A percentile compares a stretch with the other conserved stretches of the same genome.
phyloP scores from a whole-genome alignment of 2,329 filamentous ascomycete species.

The Rutstroemia sp. region DNA sequence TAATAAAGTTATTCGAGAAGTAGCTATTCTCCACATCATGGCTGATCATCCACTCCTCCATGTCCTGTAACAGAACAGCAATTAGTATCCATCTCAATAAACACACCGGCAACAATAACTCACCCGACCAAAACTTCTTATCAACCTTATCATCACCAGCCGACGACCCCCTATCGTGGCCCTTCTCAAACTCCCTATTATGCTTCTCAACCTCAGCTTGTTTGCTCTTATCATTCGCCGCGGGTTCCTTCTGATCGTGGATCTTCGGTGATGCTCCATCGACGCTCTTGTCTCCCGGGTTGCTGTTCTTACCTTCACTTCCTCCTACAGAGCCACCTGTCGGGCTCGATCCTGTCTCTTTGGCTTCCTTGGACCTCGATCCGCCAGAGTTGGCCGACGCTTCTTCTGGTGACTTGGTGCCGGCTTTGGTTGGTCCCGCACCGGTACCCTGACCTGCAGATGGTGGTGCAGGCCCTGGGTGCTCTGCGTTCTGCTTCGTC shows the following conservation, averaged over 20 bases:
- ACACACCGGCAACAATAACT: background rate
- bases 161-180: conserved; percentile 39
- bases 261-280: conserved; percentile 14
- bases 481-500: conserved; percentile 33
- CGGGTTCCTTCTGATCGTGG: conserved; percentile 16
- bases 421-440: conserved; percentile 31
- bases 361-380: conserved; percentile 33
- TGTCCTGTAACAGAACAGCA: background rate
- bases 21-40: background rate
- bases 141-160: conserved; percentile 45
- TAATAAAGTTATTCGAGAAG: background rate
- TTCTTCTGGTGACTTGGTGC: conserved; percentile 23
- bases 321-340: conserved; percentile 22
- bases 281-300: background rate
- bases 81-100: background rate
- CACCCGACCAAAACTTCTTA: conserved; percentile 45
- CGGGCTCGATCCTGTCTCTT: conserved; percentile 31
- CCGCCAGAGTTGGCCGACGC: conserved; percentile 34
- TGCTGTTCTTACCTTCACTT: conserved; percentile 20
- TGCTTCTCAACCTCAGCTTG: conserved; percentile 50
- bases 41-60: background rate
- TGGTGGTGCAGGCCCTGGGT: conserved; percentile 36
- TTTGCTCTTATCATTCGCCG: conserved; percentile 34
- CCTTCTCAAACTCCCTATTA: conserved; percentile 49
- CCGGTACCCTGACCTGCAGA: conserved; percentile 34